Evolutionary conservation across 805 yeast species (phyloP).

Genomic region (Wickerhamiella lipophila): DNA sequence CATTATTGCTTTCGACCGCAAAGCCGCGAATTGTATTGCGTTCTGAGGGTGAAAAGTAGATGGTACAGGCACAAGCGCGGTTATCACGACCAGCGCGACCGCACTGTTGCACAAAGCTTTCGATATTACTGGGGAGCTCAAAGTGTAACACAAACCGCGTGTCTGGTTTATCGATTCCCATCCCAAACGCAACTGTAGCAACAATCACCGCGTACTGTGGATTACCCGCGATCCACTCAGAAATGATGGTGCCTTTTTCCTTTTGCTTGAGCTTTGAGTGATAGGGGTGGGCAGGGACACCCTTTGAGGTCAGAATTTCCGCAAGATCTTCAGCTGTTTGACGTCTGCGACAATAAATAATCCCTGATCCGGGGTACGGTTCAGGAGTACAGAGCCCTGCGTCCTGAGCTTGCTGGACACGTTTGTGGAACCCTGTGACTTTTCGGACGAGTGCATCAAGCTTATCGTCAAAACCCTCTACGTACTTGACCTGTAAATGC

Average conservation of each 20-base stretch:
- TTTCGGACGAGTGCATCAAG: constrained; percentile 19
- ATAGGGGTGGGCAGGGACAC: constrained; percentile 58
- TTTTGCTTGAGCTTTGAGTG: constrained; percentile 81
- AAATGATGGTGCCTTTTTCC: constrained; percentile 49
- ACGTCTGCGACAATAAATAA: constrained; percentile 87
- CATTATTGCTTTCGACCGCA: constrained; percentile 57
- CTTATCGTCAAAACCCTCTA: constrained; percentile 29
- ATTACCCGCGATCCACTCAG: constrained; percentile 61
- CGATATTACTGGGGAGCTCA: constrained; percentile 78
- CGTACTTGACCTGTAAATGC: constrained; percentile 61
- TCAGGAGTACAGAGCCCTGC: not conserved
- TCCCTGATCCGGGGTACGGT: constrained; percentile 40
- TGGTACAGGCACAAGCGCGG: constrained; percentile 61
- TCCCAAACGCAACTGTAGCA: constrained; percentile 96
- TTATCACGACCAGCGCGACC: constrained; percentile 99
- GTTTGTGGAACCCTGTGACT: constrained; percentile 18
- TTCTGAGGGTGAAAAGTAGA: constrained; percentile 56
- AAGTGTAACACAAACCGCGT: constrained; percentile 85
- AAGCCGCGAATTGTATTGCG: constrained; percentile 65
- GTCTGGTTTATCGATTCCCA: constrained; percentile 97
- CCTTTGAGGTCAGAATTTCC: constrained; percentile 42
- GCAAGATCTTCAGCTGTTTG: constrained; percentile 75
- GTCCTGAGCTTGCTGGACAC: constrained; percentile 12
- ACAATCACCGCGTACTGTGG: constrained; percentile 55
- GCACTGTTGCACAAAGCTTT: constrained; percentile 94